A percentile compares a stretch with the other conserved stretches of the same genome.
Conservation (phyloP, 2,329 filamentous ascomycete genomes). For the Paraphoma chrysanthemicola region DNA sequence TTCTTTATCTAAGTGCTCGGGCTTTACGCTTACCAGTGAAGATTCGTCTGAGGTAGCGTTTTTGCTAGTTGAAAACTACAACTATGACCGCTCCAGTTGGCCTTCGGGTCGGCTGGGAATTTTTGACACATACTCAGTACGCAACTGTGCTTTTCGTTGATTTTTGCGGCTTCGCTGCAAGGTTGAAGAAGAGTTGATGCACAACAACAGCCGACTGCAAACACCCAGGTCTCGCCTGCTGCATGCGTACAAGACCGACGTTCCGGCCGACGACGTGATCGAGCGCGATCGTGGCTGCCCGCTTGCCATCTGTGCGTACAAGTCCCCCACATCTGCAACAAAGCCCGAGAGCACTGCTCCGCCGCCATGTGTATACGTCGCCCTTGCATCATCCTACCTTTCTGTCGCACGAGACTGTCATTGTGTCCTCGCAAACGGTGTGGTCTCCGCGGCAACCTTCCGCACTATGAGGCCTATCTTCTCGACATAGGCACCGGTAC, state of each 20-base stretch:
- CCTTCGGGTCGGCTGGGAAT: slow-evolving; percentile 77
- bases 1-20: slow-evolving; percentile 62
- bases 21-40: slow-evolving; percentile 85
- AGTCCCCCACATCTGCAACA: neutral
- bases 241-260: too few species aligned
- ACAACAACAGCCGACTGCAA: neutral
- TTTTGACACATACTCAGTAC: slow-evolving; percentile 66
- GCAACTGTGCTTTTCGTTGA: slow-evolving; percentile 39
- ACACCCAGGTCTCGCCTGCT: neutral
- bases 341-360: neutral
- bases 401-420: too few species aligned
- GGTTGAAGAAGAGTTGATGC: slow-evolving; percentile 36
- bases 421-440: too few species aligned
- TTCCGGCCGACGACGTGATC: too few species aligned
- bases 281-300: too few species aligned
- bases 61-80: slow-evolving; percentile 92
- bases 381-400: too few species aligned
- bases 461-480: too few species aligned
- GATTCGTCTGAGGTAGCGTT: slow-evolving; percentile 86
- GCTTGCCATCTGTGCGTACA: too few species aligned
- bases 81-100: slow-evolving; percentile 76
- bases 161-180: slow-evolving; percentile 30
- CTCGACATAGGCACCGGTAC: too few species aligned
- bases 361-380: neutral
- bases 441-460: too few species aligned